Base-by-base conservation (phyloP, 2,329 filamentous ascomycete species). In the Cladophialophora chaetospira region DNA sequence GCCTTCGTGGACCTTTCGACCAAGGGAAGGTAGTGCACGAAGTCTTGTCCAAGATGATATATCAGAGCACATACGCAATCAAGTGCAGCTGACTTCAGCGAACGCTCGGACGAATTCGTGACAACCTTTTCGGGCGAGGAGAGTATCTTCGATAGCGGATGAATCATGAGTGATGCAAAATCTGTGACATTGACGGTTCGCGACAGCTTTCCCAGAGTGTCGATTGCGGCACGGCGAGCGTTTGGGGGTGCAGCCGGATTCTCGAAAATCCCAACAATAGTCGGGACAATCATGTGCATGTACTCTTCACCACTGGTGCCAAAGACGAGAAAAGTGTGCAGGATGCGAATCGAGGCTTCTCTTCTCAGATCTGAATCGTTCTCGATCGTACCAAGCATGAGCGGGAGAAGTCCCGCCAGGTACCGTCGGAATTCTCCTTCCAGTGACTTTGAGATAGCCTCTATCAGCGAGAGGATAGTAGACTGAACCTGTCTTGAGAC, bases 351-450 rank as follows among this genome's bases (percentile, higher is more conserved):
- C 0, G 92, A 96, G 2, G 91, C 88, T 11, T 84, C 81, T n/a
- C 91, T 83, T 67, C 90, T 88, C 1, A 82, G 77, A 1, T 88
- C 88, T 6, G 78, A 80, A 69, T 99, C 94, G 62, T 91, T 89
- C 64, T 99, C 93, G 15, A 99, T 81, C 2, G 96, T 89, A 21
- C 91, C 89, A 2, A 99, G 85, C 93, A 99, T 97, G 49, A 96
- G 79, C 0, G 94, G 95, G 2, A 99, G 80, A 13, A 99, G 78
- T 10, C 88, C 85, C 3, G 94, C 94, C 9, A 99, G 78, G 67
- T 97, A 97, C 40, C 96, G 88, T 72, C 97, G 96, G 79, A 99
- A 99, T 70, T 99, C 94, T 62, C 94, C 94, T 68, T 99, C 94
- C 1, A 99, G 77, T 0, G 94, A 96, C 58, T 89, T 86, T 3